A percentile compares a stretch with the other conserved stretches of the same genome.
Evolutionary conservation across 2,329 filamentous ascomycete genomes (phyloP).

Genomic region (Ceratocystis alfenasii): DNA sequence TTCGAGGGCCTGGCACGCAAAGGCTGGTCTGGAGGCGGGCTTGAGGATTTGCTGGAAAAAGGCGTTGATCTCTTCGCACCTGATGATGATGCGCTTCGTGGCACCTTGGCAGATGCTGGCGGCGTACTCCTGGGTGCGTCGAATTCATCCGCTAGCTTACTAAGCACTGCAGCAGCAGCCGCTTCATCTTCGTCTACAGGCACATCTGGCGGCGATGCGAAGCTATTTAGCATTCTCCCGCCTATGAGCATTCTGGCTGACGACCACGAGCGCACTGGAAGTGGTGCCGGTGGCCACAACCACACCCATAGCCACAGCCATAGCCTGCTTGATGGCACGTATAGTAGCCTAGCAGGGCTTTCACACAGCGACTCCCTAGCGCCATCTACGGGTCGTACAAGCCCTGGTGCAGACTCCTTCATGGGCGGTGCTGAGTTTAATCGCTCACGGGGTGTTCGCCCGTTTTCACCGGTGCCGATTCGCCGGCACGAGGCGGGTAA

Average conservation of each 20-base stretch:
- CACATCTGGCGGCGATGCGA: conserved; percentile 31
- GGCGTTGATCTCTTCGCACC: conserved; percentile 49
- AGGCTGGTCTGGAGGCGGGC: conserved; percentile 54
- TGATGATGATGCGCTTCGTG: conserved; percentile 26
- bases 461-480: conserved; percentile 47
- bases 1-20: conserved; percentile 55
- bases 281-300: background rate
- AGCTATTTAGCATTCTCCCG: conserved; percentile 53
- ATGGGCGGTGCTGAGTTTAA: conserved; percentile 43
- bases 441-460: conserved; percentile 41
- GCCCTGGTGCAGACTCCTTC: conserved; percentile 34
- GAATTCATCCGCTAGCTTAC: conserved; percentile 1
- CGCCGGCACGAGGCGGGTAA: conserved; percentile 13
- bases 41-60: conserved; percentile 54
- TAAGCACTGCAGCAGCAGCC: conserved; percentile 22
- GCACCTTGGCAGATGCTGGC: conserved; percentile 23
- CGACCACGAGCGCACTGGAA: conserved; percentile 7
- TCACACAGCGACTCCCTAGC: background rate
- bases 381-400: background rate
- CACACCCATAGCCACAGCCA: background rate
- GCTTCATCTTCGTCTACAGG: conserved; percentile 27
- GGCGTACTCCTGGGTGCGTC: conserved; percentile 21
- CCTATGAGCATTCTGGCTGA: conserved; percentile 52
- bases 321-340: background rate
- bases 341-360: background rate